Evolutionary conservation across 1,139 yeast species (phyloP).

Genomic region (Hyphopichia burtonii): DNA sequence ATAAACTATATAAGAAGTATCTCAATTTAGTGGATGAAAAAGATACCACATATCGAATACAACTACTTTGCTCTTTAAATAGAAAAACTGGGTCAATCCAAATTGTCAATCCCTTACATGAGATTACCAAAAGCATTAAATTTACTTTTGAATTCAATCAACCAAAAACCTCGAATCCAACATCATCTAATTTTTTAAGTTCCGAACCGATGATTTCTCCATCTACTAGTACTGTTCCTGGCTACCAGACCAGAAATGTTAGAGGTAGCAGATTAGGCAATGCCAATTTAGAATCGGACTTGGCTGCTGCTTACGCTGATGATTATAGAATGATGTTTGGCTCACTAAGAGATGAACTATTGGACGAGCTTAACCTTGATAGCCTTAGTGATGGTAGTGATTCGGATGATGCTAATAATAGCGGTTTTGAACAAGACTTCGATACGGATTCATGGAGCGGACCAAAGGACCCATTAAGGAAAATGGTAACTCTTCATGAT

Average conservation of each 20-base stretch:
- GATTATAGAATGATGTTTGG: background rate
- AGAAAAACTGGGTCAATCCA: conserved; percentile 30
- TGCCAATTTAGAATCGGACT: conserved; percentile 1
- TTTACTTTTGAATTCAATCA: background rate
- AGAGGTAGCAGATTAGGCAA: background rate
- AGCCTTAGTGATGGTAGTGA: background rate
- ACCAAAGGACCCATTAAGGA: background rate
- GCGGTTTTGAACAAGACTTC: background rate
- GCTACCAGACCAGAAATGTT: background rate
- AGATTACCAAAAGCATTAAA: background rate
- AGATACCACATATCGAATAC: background rate
- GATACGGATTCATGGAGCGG: background rate
- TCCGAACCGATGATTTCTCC: too few relatives aligned
- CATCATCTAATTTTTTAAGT: too few relatives aligned
- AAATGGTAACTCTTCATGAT: background rate
- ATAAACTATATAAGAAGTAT: background rate
- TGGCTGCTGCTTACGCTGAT: conserved; percentile 1
- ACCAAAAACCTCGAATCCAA: background rate
- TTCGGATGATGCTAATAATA: background rate
- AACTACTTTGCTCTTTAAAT: conserved; percentile 30
- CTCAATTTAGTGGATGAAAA: background rate
- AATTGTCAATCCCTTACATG: conserved; percentile 6
- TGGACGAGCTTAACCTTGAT: background rate
- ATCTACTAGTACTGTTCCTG: too few relatives aligned
- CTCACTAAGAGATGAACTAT: background rate